Evolutionary conservation across 2,329 filamentous ascomycete genomes (phyloP).

Genomic region (Akanthomyces uredinophilus): DNA sequence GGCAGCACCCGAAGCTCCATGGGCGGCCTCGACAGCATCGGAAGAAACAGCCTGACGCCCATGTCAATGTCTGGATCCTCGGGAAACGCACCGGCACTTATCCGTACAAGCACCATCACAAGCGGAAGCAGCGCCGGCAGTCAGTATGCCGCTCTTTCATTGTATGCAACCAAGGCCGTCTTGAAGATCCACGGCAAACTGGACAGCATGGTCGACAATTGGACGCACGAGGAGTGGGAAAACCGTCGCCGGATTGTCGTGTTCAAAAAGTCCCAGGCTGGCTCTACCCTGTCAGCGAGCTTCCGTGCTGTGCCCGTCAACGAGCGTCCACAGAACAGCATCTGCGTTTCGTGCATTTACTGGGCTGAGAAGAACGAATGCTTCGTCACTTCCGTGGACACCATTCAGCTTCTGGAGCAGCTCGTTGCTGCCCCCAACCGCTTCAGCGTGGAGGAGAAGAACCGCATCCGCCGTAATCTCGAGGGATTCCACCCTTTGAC

Average conservation of each 20-base stretch:
- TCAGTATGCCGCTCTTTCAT: constrained; percentile 70
- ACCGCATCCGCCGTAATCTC: constrained; percentile 89
- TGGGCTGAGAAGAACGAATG: constrained; percentile 90
- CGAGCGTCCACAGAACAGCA: constrained; percentile 75
- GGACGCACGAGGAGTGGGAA: constrained; percentile 76
- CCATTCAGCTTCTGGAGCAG: constrained; percentile 89
- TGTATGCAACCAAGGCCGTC: constrained; percentile 78
- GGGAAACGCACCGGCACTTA: constrained; percentile 40
- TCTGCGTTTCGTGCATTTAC: constrained; percentile 95
- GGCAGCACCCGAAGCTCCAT: constrained; percentile 39
- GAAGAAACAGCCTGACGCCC: constrained; percentile 43
- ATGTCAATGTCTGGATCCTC: constrained; percentile 41
- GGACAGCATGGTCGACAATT: constrained; percentile 74
- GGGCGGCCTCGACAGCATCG: constrained; percentile 35
- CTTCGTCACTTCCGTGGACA: constrained; percentile 94
- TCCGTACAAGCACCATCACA: constrained; percentile 51
- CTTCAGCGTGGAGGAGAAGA: constrained; percentile 97
- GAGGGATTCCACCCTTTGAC: constrained; percentile 91
- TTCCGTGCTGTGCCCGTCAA: constrained; percentile 76
- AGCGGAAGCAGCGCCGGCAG: constrained; percentile 32
- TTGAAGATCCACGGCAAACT: constrained; percentile 84
- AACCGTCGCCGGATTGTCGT: constrained; percentile 79
- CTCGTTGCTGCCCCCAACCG: constrained; percentile 69
- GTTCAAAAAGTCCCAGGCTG: constrained; percentile 77
- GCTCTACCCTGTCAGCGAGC: constrained; percentile 72